Evolutionary conservation across 1,139 yeast genomes (phyloP).

Genomic region (Suhomyces taliae): DNA sequence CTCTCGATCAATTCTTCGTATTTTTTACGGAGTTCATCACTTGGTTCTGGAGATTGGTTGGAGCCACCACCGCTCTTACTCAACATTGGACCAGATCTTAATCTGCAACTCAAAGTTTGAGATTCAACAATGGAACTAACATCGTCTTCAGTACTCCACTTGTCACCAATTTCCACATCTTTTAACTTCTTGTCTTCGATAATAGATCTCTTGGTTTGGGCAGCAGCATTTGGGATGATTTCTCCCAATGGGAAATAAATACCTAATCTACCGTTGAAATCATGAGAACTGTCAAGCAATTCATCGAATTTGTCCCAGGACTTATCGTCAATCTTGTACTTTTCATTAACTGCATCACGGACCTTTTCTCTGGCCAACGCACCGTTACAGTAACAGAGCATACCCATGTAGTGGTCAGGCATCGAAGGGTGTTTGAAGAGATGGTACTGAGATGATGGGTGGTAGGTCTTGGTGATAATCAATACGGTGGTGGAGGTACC

Average conservation of each 20-base stretch:
- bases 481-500: conserved; percentile 91
- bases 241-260: conserved; percentile 87
- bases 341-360: conserved; percentile 60
- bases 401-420: conserved; percentile 80
- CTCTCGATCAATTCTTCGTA: conserved; percentile 25
- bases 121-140: conserved; percentile 80
- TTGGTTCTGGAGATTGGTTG: conserved; percentile 7
- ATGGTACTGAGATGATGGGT: conserved; percentile 82
- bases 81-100: conserved; percentile 74
- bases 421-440: conserved; percentile 84
- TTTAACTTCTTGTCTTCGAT: conserved; percentile 30
- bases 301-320: conserved; percentile 71
- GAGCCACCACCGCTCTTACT: conserved; percentile 8
- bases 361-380: conserved; percentile 81
- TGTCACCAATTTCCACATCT: conserved; percentile 20
- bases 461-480: conserved; percentile 73
- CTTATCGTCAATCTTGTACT: conserved; percentile 30
- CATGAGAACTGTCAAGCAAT: conserved; percentile 41
- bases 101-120: conserved; percentile 81
- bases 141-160: conserved; percentile 59
- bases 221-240: conserved; percentile 77
- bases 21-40: conserved; percentile 15
- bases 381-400: conserved; percentile 94
- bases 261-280: conserved; percentile 56
- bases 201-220: conserved; percentile 54